A percentile compares a stretch with the other conserved stretches of the same genome.
phyloP scores from a whole-genome alignment of 495 filamentous ascomycete genomes.

The Pyronema omphalodes region DNA sequence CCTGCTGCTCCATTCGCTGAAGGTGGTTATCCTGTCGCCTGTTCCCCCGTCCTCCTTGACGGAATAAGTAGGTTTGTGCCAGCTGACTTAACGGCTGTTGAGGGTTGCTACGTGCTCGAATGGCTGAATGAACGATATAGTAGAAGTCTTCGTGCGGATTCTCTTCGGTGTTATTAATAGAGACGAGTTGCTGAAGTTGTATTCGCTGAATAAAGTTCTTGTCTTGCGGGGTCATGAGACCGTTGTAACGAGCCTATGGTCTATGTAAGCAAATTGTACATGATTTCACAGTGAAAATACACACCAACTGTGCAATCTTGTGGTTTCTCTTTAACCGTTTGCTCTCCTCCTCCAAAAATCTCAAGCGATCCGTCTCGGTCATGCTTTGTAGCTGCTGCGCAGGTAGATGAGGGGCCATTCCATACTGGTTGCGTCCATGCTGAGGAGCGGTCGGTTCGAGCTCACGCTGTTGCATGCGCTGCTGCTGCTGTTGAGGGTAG shows the following conservation, averaged over 20 bases:
- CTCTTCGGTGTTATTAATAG: constrained; percentile 22
- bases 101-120: constrained; percentile 74
- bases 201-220: constrained; percentile 99
- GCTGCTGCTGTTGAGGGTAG: constrained; percentile 37
- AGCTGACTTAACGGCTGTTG: constrained; percentile 86
- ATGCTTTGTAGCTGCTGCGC: constrained; percentile 39
- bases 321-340: constrained; percentile 94
- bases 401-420: constrained; percentile 95
- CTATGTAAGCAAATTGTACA: constrained; percentile 1
- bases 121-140: constrained; percentile 89
- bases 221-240: constrained; percentile 95
- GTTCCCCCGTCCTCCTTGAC: constrained; percentile 47
- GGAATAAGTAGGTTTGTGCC: constrained; percentile 89
- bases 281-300: background rate
- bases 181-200: constrained; percentile 84
- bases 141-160: constrained; percentile 95
- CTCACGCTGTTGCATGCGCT: constrained; percentile 59
- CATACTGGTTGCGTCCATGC: constrained; percentile 75
- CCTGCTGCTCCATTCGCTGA: constrained; percentile 98
- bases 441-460: constrained; percentile 55
- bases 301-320: constrained; percentile 69
- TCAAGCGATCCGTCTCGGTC: constrained; percentile 37
- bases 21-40: constrained; percentile 70
- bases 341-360: constrained; percentile 74
- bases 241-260: constrained; percentile 61